These are phyloP conservation scores for Aspergillus sp. DNA, from an alignment of 2,329 filamentous ascomycete species.

Conservation along the genomic window DNA sequence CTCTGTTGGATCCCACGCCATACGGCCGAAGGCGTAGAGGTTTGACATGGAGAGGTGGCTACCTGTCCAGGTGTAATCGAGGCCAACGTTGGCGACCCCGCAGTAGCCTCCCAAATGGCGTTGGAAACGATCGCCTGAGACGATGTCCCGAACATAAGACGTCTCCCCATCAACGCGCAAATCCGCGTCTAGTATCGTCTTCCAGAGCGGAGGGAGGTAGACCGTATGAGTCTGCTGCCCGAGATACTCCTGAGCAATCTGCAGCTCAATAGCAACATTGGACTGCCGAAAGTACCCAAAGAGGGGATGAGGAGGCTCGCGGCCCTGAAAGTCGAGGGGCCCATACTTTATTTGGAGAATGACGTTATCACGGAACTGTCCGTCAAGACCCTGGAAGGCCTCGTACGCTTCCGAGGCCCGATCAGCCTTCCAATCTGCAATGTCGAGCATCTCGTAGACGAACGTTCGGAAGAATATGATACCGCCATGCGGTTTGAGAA, in stretches of 20 bases:
- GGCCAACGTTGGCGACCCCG: slow-evolving; percentile 70
- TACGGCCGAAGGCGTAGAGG: slow-evolving; percentile 69
- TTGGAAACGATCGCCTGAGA: slow-evolving; percentile 64
- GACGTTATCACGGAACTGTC: slow-evolving; percentile 70
- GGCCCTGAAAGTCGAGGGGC: slow-evolving; percentile 74
- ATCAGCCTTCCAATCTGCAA: slow-evolving; percentile 67
- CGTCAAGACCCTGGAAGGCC: slow-evolving; percentile 68
- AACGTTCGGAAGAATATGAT: slow-evolving; percentile 74
- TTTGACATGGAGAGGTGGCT: slow-evolving; percentile 73
- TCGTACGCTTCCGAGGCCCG: slow-evolving; percentile 72
- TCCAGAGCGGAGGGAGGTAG: slow-evolving; percentile 71
- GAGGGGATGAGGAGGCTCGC: slow-evolving; percentile 68
- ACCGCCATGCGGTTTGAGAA: slow-evolving; percentile 62
- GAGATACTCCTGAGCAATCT: slow-evolving; percentile 72
- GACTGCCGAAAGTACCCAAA: slow-evolving; percentile 59
- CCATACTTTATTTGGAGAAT: slow-evolving; percentile 76
- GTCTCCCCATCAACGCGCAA: slow-evolving; percentile 62
- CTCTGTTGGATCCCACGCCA: slow-evolving; percentile 66
- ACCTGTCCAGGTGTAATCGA: slow-evolving; percentile 70
- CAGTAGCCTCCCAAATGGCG: slow-evolving; percentile 65
- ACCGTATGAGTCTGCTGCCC: slow-evolving; percentile 72
- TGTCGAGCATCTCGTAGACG: slow-evolving; percentile 66
- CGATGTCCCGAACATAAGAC: slow-evolving; percentile 63
- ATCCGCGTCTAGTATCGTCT: slow-evolving; percentile 69
- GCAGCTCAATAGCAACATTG: slow-evolving; percentile 64